phyloP scores from a whole-genome alignment of 2,329 filamentous ascomycete genomes.

The Neocatenulostroma microsporum region DNA sequence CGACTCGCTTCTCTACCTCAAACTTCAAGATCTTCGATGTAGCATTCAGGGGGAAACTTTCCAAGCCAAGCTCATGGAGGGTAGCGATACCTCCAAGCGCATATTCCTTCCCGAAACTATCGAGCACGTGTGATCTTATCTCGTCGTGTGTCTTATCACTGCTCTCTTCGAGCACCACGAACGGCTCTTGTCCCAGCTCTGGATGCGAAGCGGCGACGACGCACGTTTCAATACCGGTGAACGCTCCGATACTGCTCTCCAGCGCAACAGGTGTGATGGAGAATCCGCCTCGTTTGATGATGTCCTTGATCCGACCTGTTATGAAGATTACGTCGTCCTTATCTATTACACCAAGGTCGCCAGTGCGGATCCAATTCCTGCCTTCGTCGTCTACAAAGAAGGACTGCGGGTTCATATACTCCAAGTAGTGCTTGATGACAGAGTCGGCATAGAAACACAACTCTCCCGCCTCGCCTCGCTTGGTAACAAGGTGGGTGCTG shows the following conservation, averaged over 20 bases:
- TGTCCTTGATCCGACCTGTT: constrained; percentile 17
- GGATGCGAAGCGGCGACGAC: constrained; percentile 13
- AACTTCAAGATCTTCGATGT: constrained; percentile 18
- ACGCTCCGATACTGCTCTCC: constrained; percentile 15
- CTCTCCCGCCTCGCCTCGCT: constrained; percentile 13
- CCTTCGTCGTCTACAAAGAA: constrained; percentile 10
- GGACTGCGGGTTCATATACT: constrained; percentile 9
- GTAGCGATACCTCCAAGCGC: constrained; percentile 12
- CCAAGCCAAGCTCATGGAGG: constrained; percentile 12
- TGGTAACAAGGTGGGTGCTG: constrained; percentile 4
- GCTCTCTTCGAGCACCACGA: constrained; percentile 11
- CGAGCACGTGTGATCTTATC: constrained; percentile 12
- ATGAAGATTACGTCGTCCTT: constrained; percentile 14
- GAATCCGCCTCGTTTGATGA: constrained; percentile 16
- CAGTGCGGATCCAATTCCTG: constrained; percentile 19
- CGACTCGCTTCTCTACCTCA: constrained; percentile 6
- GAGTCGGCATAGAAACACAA: constrained; percentile 7
- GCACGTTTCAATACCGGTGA: constrained; percentile 9
- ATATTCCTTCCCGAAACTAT: constrained; percentile 15
- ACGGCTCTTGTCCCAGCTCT: constrained; percentile 13
- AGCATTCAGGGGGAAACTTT: constrained; percentile 16
- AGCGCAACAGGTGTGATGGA: constrained; percentile 17
- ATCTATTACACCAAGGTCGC: constrained; percentile 16
- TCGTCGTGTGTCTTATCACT: constrained; percentile 12
- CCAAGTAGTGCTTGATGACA: constrained; percentile 15